These are phyloP conservation scores for Solanum chaucha DNA, from an alignment of 257 asterid genomes.

Conservation along the genomic window DNA sequence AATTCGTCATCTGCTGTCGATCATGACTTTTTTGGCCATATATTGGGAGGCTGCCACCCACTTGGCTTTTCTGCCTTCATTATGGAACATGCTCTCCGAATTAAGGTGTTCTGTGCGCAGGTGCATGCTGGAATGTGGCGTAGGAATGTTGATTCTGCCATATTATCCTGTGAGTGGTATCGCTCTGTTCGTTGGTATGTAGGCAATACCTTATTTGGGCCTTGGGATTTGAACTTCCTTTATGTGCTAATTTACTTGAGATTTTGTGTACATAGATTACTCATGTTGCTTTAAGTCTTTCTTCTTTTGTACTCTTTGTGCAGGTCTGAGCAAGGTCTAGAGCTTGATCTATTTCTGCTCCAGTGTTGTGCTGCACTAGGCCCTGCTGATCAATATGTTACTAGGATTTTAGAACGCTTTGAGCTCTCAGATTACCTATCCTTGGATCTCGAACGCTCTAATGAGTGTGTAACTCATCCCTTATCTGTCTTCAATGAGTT, in stretches of 20 bases:
- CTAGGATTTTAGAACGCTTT: conserved; percentile 82
- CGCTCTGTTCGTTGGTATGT: conserved; percentile 91
- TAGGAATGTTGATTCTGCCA: conserved; percentile 77
- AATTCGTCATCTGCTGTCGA: conserved; percentile 27
- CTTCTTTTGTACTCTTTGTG: conserved; percentile 10
- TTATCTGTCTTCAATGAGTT: conserved; percentile 15
- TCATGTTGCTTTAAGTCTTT: background rate
- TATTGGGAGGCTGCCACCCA: conserved; percentile 85
- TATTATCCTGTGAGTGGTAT: conserved; percentile 80
- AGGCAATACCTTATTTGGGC: background rate
- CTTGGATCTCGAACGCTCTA: conserved; percentile 64
- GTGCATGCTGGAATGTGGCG: conserved; percentile 99
- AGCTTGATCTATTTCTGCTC: conserved; percentile 89
- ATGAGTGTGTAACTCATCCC: conserved; percentile 62
- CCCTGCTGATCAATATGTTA: conserved; percentile 78
- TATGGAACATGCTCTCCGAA: conserved; percentile 94
- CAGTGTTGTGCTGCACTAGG: conserved; percentile 98
- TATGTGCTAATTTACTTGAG: background rate
- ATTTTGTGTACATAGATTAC: background rate
- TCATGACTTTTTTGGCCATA: conserved; percentile 55
- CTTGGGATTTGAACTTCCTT: background rate
- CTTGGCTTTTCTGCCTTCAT: conserved; percentile 77
- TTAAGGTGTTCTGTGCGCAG: conserved; percentile 93
- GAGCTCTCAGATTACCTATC: conserved; percentile 67
- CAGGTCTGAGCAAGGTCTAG: conserved; percentile 95